Evolutionary conservation across 2,329 filamentous ascomycete genomes (phyloP), one percentile per base, ranked within the genome.

Genomic region (Botryotinia calthae): DNA sequence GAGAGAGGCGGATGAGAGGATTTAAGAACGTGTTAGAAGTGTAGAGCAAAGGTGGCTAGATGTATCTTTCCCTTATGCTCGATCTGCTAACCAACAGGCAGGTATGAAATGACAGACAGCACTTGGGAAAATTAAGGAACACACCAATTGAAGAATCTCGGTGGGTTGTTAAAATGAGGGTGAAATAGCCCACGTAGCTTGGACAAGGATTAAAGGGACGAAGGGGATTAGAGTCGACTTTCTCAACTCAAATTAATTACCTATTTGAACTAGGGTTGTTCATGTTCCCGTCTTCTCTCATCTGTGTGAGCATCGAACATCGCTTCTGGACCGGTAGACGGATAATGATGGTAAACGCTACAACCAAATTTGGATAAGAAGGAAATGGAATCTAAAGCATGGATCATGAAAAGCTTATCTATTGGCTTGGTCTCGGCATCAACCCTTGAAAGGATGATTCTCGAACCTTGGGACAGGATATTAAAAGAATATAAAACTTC

Each of bases 351-450:
- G 34, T 28, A 54, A 54, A 54, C 64, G 64, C 46, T 66, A 51
- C 31, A n/a, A 8, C 64, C 64, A n/a, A 20, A 54, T 51, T 37
- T 37, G 64, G 64, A 54, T 69, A 69, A 69, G 37, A 25, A 37
- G 7, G 20, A n/a, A 37, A 67, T 20, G 25, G n/a, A n/a, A 14
- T 40, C 37, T 42, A 40, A 42, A 25, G n/a, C 37, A 58, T 66
- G 61, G 67, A 28, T 61, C n/a, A n/a, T 22, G 48, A 34, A 66
- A 71, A 66, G 70, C 70, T 71, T 71, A 71, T 71, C 70, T 37
- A 66, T 66, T 71, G 61, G 70, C n/a, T 28, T 25, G 25, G 37
- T 70, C 68, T 40, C 31, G 68, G 68, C 16, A 40, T 31, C 14
- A 31, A 54, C 18, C 40, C 61, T 63, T 22, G 65, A 31, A 34